Evolutionary conservation across 73 alveolate species (phyloP).

Genomic region (Paramecium biaurelia): DNA sequence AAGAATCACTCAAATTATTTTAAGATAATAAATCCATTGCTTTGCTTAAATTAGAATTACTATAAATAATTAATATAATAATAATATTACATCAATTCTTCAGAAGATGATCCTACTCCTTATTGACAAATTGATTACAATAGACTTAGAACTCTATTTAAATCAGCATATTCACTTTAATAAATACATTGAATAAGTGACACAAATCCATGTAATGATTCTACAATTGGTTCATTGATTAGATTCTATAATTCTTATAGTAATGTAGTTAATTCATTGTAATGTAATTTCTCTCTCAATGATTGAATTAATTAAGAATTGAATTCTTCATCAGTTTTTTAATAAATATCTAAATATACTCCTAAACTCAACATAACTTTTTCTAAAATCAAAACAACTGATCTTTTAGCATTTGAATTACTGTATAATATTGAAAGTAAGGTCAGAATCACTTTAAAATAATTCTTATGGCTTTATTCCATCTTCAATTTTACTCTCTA

Average conservation of each 20-base stretch:
- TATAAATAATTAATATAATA: background rate
- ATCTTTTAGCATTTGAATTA: slow-evolving; percentile 23
- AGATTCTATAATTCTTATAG: background rate
- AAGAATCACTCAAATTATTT: background rate
- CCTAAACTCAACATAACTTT: background rate
- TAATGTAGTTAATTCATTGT: background rate
- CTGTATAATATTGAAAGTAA: background rate
- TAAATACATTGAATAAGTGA: background rate
- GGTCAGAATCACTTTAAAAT: background rate
- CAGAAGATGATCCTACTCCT: background rate
- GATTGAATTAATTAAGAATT: background rate
- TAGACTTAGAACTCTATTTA: background rate
- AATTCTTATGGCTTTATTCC: slow-evolving; percentile 2
- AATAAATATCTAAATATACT: background rate
- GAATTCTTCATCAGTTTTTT: slow-evolving; percentile 30
- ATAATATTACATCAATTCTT: background rate
- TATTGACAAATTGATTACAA: background rate
- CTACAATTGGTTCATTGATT: background rate
- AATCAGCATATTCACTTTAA: background rate
- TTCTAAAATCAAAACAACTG: slow-evolving; percentile 1
- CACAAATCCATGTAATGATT: slow-evolving; percentile 9
- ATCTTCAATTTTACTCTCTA: slow-evolving; percentile 18
- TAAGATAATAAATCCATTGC: background rate
- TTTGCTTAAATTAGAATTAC: background rate
- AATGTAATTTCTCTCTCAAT: background rate